Percentiles rank a stretch among this genome's conserved stretches.
These are phyloP conservation scores for Thielaviopsis musarum DNA, from an alignment of 2,329 filamentous ascomycete species.

Conservation along the genomic window DNA sequence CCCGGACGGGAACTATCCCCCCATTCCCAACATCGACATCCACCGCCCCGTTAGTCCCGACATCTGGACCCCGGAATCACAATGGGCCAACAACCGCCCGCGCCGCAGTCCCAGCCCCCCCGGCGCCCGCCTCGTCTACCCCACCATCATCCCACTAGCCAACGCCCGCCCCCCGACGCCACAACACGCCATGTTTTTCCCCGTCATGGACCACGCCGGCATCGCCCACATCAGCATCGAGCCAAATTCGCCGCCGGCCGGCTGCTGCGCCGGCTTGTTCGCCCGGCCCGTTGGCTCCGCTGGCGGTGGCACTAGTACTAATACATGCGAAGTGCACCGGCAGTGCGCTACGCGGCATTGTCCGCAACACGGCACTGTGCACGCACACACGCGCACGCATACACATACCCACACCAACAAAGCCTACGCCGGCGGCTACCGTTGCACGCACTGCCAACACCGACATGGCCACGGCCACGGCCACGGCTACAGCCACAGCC, in stretches of 20 bases:
- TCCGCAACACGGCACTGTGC: not conserved
- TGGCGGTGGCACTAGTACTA: no score
- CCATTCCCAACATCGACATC: not conserved
- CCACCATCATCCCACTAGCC: not conserved
- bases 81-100: not conserved
- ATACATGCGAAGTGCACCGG: no score
- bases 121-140: not conserved
- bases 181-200: not conserved
- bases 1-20: not conserved
- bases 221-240: not conserved
- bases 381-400: not conserved
- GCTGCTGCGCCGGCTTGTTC: not conserved
- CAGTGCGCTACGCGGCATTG: not conserved
- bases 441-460: not conserved
- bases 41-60: not conserved
- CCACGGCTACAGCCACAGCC: not conserved
- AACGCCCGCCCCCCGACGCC: not conserved
- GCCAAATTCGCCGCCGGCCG: no score
- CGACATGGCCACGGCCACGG: not conserved
- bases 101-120: not conserved
- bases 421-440: not conserved
- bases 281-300: no score
- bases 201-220: not conserved
- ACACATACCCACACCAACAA: not conserved
- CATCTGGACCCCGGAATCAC: conserved; percentile 1